phyloP scores from a whole-genome alignment of 345 rosid species.

The Pugionium cornutum region DNA sequence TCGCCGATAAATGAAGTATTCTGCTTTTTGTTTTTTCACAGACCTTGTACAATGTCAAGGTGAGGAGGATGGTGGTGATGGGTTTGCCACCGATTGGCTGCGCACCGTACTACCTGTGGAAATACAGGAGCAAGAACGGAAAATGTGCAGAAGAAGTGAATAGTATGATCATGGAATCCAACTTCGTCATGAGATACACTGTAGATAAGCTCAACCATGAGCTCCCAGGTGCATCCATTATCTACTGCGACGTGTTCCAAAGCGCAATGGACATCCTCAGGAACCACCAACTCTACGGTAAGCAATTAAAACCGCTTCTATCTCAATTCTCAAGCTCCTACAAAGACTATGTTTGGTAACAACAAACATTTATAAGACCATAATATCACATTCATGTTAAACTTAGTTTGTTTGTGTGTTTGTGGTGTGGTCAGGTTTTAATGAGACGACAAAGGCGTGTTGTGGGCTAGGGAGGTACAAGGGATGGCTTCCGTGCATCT shows the following conservation, averaged over 20 bases:
- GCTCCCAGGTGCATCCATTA: slow-evolving; percentile 54
- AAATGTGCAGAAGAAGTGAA: slow-evolving; percentile 79
- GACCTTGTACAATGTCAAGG: slow-evolving; percentile 69
- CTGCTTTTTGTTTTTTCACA: slow-evolving; percentile 32
- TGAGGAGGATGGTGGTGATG: slow-evolving; percentile 75
- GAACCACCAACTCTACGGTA: slow-evolving; percentile 70
- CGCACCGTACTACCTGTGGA: slow-evolving; percentile 85
- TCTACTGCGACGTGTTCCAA: slow-evolving; percentile 78
- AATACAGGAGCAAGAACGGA: slow-evolving; percentile 63
- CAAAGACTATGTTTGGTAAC: neutral
- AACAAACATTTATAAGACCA: neutral
- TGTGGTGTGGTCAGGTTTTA: slow-evolving; percentile 57
- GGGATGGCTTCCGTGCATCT: slow-evolving; percentile 80
- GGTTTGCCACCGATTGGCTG: slow-evolving; percentile 89
- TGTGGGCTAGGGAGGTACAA: slow-evolving; percentile 81
- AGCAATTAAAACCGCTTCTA: slow-evolving; percentile 10
- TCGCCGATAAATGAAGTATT: slow-evolving; percentile 5
- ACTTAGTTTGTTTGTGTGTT: neutral
- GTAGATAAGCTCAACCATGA: slow-evolving; percentile 58
- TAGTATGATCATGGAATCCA: slow-evolving; percentile 71
- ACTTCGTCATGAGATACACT: slow-evolving; percentile 74
- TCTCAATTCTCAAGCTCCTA: neutral
- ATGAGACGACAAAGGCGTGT: slow-evolving; percentile 74
- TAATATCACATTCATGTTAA: neutral
- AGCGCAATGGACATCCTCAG: slow-evolving; percentile 81